phyloP scores from a whole-genome alignment of 2,329 filamentous ascomycete species.

The Oidium heveae region DNA sequence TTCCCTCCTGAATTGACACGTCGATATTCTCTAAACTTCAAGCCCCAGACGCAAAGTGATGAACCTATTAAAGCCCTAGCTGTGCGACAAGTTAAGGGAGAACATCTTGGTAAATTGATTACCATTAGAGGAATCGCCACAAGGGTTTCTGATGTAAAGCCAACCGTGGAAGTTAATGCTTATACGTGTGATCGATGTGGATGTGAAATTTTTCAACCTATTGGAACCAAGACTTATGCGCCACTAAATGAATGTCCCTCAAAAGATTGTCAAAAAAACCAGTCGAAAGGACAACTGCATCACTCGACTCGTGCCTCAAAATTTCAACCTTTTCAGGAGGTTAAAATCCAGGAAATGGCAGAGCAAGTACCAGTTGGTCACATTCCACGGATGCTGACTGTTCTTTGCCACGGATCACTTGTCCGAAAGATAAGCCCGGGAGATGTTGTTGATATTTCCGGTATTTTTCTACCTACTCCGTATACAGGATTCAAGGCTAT shows the following conservation, averaged over 20 bases:
- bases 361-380: conserved; percentile 96
- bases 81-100: conserved; percentile 80
- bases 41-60: conserved; percentile 54
- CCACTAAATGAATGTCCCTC: conserved; percentile 75
- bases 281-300: conserved; percentile 80
- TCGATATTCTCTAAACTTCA: conserved; percentile 89
- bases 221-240: conserved; percentile 73
- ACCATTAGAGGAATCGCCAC: conserved; percentile 87
- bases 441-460: conserved; percentile 79
- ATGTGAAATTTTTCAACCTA: conserved; percentile 90
- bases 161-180: conserved; percentile 87
- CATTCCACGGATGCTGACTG: conserved; percentile 73
- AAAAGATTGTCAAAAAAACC: conserved; percentile 68
- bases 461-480: conserved; percentile 87
- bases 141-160: conserved; percentile 91
- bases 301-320: conserved; percentile 91
- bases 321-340: conserved; percentile 90
- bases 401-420: conserved; percentile 70
- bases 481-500: conserved; percentile 99
- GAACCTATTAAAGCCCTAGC: conserved; percentile 43
- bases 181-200: conserved; percentile 95
- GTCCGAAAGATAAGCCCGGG: conserved; percentile 77
- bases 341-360: conserved; percentile 98
- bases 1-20: conserved; percentile 84
- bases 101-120: conserved; percentile 80